phyloP scores from a whole-genome alignment of 2,329 filamentous ascomycete species.

The Ophiostoma populinum region DNA sequence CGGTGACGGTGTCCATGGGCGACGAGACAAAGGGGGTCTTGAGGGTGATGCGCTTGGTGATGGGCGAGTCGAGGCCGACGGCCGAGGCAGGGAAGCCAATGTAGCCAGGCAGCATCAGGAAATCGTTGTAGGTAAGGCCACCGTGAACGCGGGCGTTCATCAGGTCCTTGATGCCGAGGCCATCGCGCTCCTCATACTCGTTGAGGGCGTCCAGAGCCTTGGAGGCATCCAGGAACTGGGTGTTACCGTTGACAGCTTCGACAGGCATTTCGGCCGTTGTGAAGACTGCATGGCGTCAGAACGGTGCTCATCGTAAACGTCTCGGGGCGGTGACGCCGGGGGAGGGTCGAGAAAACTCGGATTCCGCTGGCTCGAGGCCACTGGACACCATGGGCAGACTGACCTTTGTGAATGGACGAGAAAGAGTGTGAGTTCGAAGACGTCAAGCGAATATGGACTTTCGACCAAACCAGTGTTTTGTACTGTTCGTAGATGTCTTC shows the following conservation, averaged over 20 bases:
- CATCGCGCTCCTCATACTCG: slow-evolving; percentile 68
- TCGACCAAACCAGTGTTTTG: slow-evolving; percentile 13
- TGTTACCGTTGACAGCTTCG: slow-evolving; percentile 32
- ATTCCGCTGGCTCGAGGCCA: too few species aligned
- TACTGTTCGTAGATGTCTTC: slow-evolving; percentile 14
- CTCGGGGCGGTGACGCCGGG: too few species aligned
- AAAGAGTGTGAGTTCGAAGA: slow-evolving; percentile 12
- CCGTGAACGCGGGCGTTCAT: slow-evolving; percentile 85
- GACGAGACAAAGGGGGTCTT: slow-evolving; percentile 96
- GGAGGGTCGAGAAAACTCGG: too few species aligned
- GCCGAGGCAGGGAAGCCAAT: slow-evolving; percentile 93
- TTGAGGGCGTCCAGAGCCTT: slow-evolving; percentile 66
- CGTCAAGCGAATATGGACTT: slow-evolving; percentile 12
- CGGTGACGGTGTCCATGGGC: slow-evolving; percentile 98
- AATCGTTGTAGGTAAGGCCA: slow-evolving; percentile 97
- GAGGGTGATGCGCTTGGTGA: slow-evolving; percentile 88
- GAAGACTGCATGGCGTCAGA: background rate
- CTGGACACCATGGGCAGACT: too few species aligned
- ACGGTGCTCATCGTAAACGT: too few species aligned
- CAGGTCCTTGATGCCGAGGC: slow-evolving; percentile 69
- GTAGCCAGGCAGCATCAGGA: slow-evolving; percentile 89
- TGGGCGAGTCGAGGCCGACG: slow-evolving; percentile 72
- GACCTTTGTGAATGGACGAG: slow-evolving; percentile 1
- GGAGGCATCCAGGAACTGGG: slow-evolving; percentile 51
- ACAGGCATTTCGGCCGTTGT: slow-evolving; percentile 41